Conservation (phyloP, 148 eudicot genomes). For the Rhododendron henanense region DNA sequence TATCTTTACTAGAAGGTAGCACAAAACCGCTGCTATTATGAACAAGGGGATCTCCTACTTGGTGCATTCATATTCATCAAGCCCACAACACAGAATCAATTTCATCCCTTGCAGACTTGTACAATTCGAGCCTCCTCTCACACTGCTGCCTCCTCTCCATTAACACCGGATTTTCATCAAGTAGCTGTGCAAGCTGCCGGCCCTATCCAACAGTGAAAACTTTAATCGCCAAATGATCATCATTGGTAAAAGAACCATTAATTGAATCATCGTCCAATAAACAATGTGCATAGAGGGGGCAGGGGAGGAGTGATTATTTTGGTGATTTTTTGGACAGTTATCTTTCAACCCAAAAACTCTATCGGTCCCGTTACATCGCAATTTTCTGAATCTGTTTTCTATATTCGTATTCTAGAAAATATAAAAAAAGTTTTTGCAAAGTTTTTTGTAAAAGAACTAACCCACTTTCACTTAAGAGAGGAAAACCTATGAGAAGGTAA, state of each 20-base stretch:
- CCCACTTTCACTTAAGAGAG: background rate
- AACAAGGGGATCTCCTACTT: background rate
- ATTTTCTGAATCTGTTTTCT: background rate
- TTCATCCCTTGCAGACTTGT: constrained; percentile 52
- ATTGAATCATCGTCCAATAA: background rate
- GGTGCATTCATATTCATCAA: constrained; percentile 11
- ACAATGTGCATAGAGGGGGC: background rate
- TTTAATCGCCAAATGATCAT: background rate
- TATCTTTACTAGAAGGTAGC: background rate
- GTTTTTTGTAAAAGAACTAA: background rate
- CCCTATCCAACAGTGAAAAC: constrained; percentile 25
- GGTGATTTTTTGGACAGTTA: background rate
- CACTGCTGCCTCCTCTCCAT: constrained; percentile 46
- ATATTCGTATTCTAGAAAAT: background rate
- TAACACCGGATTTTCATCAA: constrained; percentile 48
- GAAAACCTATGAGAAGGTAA: background rate
- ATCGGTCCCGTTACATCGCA: background rate
- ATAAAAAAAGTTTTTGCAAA: background rate
- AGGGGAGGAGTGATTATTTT: background rate
- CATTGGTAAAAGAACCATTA: background rate
- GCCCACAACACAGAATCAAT: constrained; percentile 45
- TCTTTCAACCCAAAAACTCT: background rate
- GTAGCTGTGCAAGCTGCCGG: constrained; percentile 33
- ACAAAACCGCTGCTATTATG: background rate
- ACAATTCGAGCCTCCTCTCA: constrained; percentile 48